Evolutionary conservation across 169 alveolate species (phyloP).

Genomic region (Plasmodium vivax): DNA sequence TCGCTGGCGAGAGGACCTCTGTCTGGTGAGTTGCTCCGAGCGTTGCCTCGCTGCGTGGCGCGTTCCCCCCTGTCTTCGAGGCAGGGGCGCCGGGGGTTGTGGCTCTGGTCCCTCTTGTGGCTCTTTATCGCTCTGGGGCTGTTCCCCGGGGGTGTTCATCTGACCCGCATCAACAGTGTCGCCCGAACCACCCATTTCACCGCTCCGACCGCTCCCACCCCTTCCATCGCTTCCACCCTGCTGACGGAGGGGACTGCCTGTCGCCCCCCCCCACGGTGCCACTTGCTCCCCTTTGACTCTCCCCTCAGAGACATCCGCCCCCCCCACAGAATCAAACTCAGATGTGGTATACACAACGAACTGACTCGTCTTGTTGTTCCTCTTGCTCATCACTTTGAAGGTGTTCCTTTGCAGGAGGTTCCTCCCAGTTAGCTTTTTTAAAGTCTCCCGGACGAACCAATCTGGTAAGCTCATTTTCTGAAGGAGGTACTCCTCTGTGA

Average conservation of each 20-base stretch:
- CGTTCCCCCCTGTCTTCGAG: background rate
- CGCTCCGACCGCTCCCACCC: background rate
- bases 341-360: constrained; percentile 21
- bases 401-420: constrained; percentile 42
- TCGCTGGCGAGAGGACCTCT: background rate
- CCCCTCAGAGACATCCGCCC: background rate
- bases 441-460: constrained; percentile 17
- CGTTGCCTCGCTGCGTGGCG: background rate
- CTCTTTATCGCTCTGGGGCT: background rate
- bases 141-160: background rate
- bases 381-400: constrained; percentile 34
- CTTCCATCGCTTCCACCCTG: background rate
- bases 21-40: background rate
- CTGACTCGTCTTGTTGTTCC: constrained; percentile 28
- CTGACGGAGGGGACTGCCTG: background rate
- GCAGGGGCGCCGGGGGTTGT: background rate
- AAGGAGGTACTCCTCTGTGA: constrained; percentile 50
- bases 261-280: background rate
- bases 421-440: constrained; percentile 36
- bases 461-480: constrained; percentile 29
- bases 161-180: background rate
- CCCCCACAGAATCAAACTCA: constrained; percentile 9
- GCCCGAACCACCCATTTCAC: background rate
- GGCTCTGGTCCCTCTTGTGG: background rate
- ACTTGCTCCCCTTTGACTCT: background rate